Evolutionary conservation across 805 yeast species (phyloP).

Genomic region (Starmerella cellae): DNA sequence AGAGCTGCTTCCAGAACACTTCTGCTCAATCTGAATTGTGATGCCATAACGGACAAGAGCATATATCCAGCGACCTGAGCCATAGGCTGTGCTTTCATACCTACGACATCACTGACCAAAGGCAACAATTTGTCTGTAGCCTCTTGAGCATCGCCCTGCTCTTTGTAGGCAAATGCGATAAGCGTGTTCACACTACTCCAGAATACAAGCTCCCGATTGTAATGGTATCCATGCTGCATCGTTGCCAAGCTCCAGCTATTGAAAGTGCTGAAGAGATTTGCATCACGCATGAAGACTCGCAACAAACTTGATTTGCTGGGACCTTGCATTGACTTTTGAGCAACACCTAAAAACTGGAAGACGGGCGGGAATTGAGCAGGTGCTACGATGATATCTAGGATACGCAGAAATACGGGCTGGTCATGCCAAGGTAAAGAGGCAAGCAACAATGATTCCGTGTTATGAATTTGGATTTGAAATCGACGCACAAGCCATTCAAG

Average conservation of each 20-base stretch:
- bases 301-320: slow-evolving; percentile 61
- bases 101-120: slow-evolving; percentile 24
- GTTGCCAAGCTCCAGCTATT: slow-evolving; percentile 40
- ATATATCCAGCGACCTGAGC: slow-evolving; percentile 76
- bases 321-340: slow-evolving; percentile 46
- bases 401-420: slow-evolving; percentile 57
- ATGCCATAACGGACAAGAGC: slow-evolving; percentile 58
- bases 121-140: slow-evolving; percentile 29
- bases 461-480: slow-evolving; percentile 67
- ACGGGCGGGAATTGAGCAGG: slow-evolving; percentile 51
- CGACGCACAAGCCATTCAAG: slow-evolving; percentile 93
- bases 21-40: slow-evolving; percentile 51
- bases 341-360: slow-evolving; percentile 56
- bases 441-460: slow-evolving; percentile 57
- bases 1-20: slow-evolving; percentile 48
- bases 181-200: slow-evolving; percentile 61
- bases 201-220: slow-evolving; percentile 61
- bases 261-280: slow-evolving; percentile 54
- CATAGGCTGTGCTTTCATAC: slow-evolving; percentile 32
- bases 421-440: slow-evolving; percentile 71
- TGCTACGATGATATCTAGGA: slow-evolving; percentile 52
- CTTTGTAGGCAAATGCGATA: slow-evolving; percentile 50
- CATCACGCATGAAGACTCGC: slow-evolving; percentile 55
- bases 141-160: slow-evolving; percentile 25
- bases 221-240: slow-evolving; percentile 43